phyloP scores from a whole-genome alignment of 257 asterid genomes.

The Catharanthus roseus region DNA sequence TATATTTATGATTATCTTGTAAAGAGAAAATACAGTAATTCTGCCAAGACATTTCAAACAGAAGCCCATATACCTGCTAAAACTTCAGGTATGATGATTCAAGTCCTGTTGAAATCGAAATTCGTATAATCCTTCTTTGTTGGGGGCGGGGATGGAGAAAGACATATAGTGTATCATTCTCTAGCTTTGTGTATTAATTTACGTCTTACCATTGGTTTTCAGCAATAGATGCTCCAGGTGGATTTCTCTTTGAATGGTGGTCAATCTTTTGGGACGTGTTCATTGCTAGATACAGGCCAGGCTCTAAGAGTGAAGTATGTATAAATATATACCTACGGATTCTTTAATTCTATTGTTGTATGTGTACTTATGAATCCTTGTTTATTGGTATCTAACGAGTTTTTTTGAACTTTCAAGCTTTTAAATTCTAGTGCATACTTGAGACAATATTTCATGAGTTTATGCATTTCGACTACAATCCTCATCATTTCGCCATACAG shows the following conservation, averaged over 20 bases:
- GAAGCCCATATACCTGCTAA: slow-evolving; percentile 25
- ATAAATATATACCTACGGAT: neutral
- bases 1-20: slow-evolving; percentile 27
- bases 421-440: neutral
- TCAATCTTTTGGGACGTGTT: slow-evolving; percentile 41
- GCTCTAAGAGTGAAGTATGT: slow-evolving; percentile 16
- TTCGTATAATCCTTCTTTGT: neutral
- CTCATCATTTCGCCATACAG: neutral
- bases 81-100: slow-evolving; percentile 18
- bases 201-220: slow-evolving; percentile 3
- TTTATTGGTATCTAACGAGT: neutral
- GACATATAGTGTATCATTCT: neutral
- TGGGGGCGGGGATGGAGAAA: neutral
- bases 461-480: neutral
- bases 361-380: neutral
- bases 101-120: neutral
- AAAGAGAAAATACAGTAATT: slow-evolving; percentile 22
- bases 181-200: neutral
- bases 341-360: neutral
- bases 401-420: neutral
- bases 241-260: slow-evolving; percentile 52
- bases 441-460: neutral
- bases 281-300: slow-evolving; percentile 20
- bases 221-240: slow-evolving; percentile 31
- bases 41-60: slow-evolving; percentile 21